Evolutionary conservation across 129 eudicot genomes (phyloP).

Genomic region (Flaveria brownii): DNA sequence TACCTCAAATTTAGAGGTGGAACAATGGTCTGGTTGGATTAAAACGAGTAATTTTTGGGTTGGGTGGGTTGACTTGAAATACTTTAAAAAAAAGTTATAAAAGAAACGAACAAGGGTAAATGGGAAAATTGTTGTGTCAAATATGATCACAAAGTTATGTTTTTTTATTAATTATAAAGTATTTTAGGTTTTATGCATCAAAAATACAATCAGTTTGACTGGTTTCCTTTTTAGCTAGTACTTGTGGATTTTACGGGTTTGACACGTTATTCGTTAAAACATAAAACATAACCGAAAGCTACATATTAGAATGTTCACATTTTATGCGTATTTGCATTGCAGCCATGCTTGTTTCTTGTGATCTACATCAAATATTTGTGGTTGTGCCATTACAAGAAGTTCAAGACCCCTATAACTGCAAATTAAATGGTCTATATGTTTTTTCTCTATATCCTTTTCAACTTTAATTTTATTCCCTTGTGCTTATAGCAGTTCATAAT

Average conservation of each 20-base stretch:
- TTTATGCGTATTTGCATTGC: conserved; percentile 9
- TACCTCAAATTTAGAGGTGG: neutral
- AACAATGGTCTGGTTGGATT: neutral
- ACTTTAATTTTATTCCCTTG: neutral
- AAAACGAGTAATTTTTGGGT: conserved; percentile 8
- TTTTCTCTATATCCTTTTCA: neutral
- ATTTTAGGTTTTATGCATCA: neutral
- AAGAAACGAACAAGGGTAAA: neutral
- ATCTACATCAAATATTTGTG: conserved; percentile 23
- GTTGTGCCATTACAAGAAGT: conserved; percentile 5
- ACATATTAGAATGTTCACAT: neutral
- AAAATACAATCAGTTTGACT: neutral
- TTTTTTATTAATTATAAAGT: neutral
- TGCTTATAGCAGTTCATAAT: conserved; percentile 24
- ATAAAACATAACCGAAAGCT: neutral
- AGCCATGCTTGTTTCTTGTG: conserved; percentile 28
- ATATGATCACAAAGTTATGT: neutral
- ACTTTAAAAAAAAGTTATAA: neutral
- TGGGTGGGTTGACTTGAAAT: neutral
- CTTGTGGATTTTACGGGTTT: neutral
- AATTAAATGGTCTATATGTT: neutral
- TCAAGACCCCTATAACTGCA: neutral
- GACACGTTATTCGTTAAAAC: conserved; percentile 2
- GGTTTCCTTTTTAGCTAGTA: neutral
- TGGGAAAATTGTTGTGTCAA: too few relatives aligned